Percentiles rank a stretch among this genome's conserved stretches.
Conservation (phyloP, 192 early-diverging fungal species). For the Umbelopsis isabellina region DNA sequence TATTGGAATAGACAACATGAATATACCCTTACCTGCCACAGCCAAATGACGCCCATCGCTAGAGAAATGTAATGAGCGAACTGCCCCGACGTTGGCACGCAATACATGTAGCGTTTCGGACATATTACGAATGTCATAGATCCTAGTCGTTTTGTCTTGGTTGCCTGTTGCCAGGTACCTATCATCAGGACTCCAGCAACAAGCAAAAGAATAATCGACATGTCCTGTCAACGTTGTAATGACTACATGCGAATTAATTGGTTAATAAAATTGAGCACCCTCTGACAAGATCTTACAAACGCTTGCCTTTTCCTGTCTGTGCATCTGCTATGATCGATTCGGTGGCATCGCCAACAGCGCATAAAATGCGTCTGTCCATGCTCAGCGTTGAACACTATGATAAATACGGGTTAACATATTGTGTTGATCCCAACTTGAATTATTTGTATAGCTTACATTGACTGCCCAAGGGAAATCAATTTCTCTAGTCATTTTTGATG, state of each 20-base stretch:
- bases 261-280: background rate
- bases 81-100: slow-evolving; percentile 52
- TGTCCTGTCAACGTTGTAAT: slow-evolving; percentile 55
- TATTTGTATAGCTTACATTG: slow-evolving; percentile 50
- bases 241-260: slow-evolving; percentile 21
- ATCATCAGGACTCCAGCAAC: slow-evolving; percentile 64
- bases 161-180: slow-evolving; percentile 64
- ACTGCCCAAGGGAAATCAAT: slow-evolving; percentile 57
- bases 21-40: slow-evolving; percentile 48
- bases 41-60: slow-evolving; percentile 57
- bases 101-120: slow-evolving; percentile 56
- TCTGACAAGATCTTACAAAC: background rate
- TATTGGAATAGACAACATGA: too few relatives aligned
- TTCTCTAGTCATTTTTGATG: slow-evolving; percentile 33
- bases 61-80: slow-evolving; percentile 63
- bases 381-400: slow-evolving; percentile 58
- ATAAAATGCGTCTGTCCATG: slow-evolving; percentile 58
- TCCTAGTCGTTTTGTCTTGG: slow-evolving; percentile 57
- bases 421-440: background rate
- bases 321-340: slow-evolving; percentile 52
- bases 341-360: slow-evolving; percentile 59
- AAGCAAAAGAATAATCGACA: slow-evolving; percentile 71
- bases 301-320: slow-evolving; percentile 50
- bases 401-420: background rate
- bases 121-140: slow-evolving; percentile 68